Base-by-base conservation (phyloP, 2,329 filamentous ascomycete genomes). In the Claviceps citrina region DNA sequence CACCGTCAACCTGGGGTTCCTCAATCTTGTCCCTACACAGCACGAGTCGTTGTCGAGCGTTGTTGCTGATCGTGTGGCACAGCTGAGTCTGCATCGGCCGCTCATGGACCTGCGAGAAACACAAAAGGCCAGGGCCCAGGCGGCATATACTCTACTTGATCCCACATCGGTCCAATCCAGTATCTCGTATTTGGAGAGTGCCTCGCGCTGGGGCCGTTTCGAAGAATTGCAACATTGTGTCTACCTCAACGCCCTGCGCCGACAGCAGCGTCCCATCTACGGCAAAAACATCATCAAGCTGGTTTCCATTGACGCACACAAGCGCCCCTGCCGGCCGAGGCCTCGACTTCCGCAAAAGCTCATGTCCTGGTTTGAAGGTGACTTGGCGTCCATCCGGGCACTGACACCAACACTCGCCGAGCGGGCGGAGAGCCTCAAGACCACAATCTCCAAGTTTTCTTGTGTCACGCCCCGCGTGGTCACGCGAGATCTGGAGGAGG, bases 381-480 rank as follows among this genome's bases (percentile, higher is more conserved):
- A 78, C 40, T 83, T 83, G 1, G 67, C 68, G 5, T 55, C 72
- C 18, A 64, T 87, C 36, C 66, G 67, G 28, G 66, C 72, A 4
- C 74, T 91, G 61, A 74, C 91, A n/a, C 75, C 78, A 15, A 85
- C 78, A 0, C 58, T 93, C 1, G 71, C 80, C 31, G 72, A 84
- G 51, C 78, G 86, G 19, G 78, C 86, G 1, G 71, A 76, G 38
- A 67, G 69, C 12, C 68, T 93, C 60, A 79, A 89, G 51, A 76
- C 75, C 0, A 78, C 73, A 3, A 79, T 98, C 39, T 77, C 82
- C 46, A 84, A 89, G 54, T 98, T 95, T 52, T 84, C 83, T 1
- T 98, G 89, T 51, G 78, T 94, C 26, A 96, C 91, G 0, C 91
- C 91, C 2, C 79, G 84, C 1, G 89, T 85, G 10, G 78, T 93